Evolutionary conservation across 1,139 yeast species (phyloP), one percentile per base, ranked within the genome.

Genomic region (Geotrichum carabidarum): DNA sequence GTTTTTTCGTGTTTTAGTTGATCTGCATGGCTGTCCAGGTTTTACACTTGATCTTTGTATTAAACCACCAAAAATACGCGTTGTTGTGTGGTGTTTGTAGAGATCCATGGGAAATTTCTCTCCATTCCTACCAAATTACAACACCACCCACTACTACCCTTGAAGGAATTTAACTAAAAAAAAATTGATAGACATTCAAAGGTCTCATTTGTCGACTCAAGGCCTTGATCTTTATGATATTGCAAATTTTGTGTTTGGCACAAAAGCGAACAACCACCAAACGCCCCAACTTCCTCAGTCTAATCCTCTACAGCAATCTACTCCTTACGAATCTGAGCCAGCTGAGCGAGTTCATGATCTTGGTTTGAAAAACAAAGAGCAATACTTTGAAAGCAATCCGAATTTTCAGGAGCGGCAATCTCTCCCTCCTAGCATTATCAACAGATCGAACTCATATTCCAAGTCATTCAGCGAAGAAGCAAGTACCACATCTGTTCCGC

Each of bases 251-350:
- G 22, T 43, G n/a, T 50, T 50, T 40, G 52, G 44, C 14, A 14
- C 11, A 4, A 30, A 30, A 8, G 6, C 36, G 6, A 15, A n/a
- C 9, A 8, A 15, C 11, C 18, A 14, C 4, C 38, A 45, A 22
- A 22, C 42, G 4, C 30, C 41, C 4, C 48, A 42, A 27, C 18
- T 40, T 15, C 12, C 48, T 32, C n/a, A 14, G 4, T 32, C 48
- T 3, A 45, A 45, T n/a, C 48, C 42, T 8, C 40, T 37, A 22
- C 44, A 36, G 14, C 50, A 47, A n/a, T 38, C 50, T 9, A 47
- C 50, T 7, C 44, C 50, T 8, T 47, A 37, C 50, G 50, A 47
- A 15, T 47, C 50, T 9, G 43, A 47, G 11, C 50, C 15, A 15
- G 14, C 30, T 14, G 50, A 47, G 2, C 44, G 22, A 1, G 43